Conservation (phyloP, 768 basidiomycete genomes). For the Boletales sp. region DNA sequence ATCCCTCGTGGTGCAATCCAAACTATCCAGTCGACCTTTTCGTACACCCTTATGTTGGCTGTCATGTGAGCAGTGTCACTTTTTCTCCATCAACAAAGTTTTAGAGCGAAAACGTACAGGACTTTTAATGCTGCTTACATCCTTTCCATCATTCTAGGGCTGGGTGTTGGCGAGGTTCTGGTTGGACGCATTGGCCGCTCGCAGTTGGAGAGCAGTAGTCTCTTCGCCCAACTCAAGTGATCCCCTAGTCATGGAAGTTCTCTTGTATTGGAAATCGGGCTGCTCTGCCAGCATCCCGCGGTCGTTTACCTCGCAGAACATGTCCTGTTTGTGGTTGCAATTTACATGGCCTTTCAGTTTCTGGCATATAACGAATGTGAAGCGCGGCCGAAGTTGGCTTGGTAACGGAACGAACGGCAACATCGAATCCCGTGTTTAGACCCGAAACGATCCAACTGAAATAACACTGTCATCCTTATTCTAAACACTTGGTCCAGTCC, state of each 20-base stretch:
- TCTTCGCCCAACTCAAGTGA: not conserved
- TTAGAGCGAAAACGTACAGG: conserved; percentile 43
- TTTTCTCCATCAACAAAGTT: not conserved
- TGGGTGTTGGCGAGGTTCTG: conserved; percentile 69
- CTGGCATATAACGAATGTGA: too few species aligned
- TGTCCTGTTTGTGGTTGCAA: too few species aligned
- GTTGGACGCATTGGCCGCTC: conserved; percentile 54
- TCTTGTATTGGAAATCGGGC: too few species aligned
- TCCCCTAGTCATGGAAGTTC: too few species aligned
- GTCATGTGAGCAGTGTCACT: conserved; percentile 56
- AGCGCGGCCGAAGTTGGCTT: too few species aligned
- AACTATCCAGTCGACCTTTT: conserved; percentile 57
- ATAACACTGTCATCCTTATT: too few species aligned
- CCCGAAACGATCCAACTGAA: too few species aligned
- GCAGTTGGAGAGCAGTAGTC: not conserved
- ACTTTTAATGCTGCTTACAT: conserved; percentile 79
- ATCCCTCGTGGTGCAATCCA: conserved; percentile 65
- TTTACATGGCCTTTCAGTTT: too few species aligned
- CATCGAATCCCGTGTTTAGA: too few species aligned
- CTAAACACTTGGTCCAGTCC: too few species aligned
- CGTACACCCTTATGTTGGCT: conserved; percentile 75
- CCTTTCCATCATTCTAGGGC: conserved; percentile 65
- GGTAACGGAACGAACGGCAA: too few species aligned
- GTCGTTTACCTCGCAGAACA: too few species aligned
- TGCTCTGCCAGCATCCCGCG: not conserved